A percentile compares a stretch with the other conserved stretches of the same genome.
Conservation (phyloP, 441 rosid species). For the Metrosideros polymorpha region DNA sequence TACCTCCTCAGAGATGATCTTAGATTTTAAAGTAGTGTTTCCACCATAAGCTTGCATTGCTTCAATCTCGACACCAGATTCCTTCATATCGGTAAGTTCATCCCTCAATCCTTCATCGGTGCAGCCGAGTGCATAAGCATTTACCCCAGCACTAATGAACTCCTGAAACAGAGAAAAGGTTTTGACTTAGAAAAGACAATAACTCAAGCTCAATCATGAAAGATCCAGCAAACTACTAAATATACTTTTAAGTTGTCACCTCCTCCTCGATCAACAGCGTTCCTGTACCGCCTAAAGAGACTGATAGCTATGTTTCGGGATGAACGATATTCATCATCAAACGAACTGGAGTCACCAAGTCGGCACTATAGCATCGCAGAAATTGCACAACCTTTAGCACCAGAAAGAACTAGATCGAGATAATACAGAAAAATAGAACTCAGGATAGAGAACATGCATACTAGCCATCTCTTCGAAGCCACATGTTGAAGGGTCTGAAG, state of each 20-base stretch:
- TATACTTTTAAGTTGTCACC: slow-evolving; percentile 85
- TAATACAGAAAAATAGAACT: not conserved
- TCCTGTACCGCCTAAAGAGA: slow-evolving; percentile 73
- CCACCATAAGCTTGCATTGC: slow-evolving; percentile 49
- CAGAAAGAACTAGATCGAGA: not conserved
- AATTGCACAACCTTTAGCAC: not conserved
- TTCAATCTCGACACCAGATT: slow-evolving; percentile 59
- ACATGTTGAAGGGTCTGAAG: slow-evolving; percentile 18
- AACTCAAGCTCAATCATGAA: not conserved
- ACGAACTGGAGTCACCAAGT: slow-evolving; percentile 35
- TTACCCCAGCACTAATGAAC: slow-evolving; percentile 80
- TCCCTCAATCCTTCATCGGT: slow-evolving; percentile 65
- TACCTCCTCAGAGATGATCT: slow-evolving; percentile 57
- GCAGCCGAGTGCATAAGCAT: slow-evolving; percentile 84
- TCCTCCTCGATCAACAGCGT: slow-evolving; percentile 80
- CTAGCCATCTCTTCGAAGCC: slow-evolving; percentile 45
- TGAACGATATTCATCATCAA: slow-evolving; percentile 82
- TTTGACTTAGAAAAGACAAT: not conserved
- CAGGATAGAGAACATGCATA: slow-evolving; percentile 12
- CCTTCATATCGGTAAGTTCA: slow-evolving; percentile 63
- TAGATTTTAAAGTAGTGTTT: slow-evolving; percentile 57
- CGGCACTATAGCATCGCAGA: slow-evolving; percentile 31
- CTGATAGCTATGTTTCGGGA: slow-evolving; percentile 81
- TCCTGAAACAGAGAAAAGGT: slow-evolving; percentile 33
- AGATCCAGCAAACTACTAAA: slow-evolving; percentile 10